Evolutionary conservation across 2,329 filamentous ascomycete species (phyloP).

Genomic region (Fusarium temperatum): DNA sequence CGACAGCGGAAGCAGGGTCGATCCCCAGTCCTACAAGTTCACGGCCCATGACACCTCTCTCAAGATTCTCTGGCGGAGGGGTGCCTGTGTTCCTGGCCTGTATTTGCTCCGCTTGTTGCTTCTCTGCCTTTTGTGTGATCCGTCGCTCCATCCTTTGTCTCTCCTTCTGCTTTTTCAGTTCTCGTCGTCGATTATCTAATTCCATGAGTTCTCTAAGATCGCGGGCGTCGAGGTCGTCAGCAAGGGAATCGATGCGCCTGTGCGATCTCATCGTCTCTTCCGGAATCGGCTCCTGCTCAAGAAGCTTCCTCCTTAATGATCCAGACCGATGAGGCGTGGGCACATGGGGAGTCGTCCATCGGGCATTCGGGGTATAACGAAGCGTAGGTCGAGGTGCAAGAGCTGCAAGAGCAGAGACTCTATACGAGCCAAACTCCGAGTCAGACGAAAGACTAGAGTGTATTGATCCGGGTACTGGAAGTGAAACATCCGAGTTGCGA

Average conservation of each 20-base stretch:
- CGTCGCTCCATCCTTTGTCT: conserved; percentile 72
- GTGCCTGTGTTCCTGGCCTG: conserved; percentile 62
- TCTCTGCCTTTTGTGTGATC: conserved; percentile 73
- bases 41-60: conserved; percentile 68
- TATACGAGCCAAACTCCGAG: conserved; percentile 78
- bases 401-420: conserved; percentile 80
- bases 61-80: conserved; percentile 64
- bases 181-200: conserved; percentile 80
- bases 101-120: conserved; percentile 67
- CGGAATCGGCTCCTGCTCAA: conserved; percentile 62
- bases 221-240: conserved; percentile 84
- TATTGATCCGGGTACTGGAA: conserved; percentile 78
- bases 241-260: conserved; percentile 75
- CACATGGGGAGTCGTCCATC: conserved; percentile 59
- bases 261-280: conserved; percentile 69
- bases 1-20: conserved; percentile 62
- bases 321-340: conserved; percentile 58
- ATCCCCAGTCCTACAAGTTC: conserved; percentile 66
- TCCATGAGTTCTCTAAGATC: conserved; percentile 91
- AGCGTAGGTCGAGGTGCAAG: conserved; percentile 87
- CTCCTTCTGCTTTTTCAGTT: conserved; percentile 76
- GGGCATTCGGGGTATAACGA: conserved; percentile 73
- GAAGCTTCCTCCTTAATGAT: conserved; percentile 62
- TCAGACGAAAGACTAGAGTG: conserved; percentile 79
- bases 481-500: conserved; percentile 75